Evolutionary conservation across 1,284 basidiomycete genomes (phyloP).

Genomic region (Anthracocystis setariae): DNA sequence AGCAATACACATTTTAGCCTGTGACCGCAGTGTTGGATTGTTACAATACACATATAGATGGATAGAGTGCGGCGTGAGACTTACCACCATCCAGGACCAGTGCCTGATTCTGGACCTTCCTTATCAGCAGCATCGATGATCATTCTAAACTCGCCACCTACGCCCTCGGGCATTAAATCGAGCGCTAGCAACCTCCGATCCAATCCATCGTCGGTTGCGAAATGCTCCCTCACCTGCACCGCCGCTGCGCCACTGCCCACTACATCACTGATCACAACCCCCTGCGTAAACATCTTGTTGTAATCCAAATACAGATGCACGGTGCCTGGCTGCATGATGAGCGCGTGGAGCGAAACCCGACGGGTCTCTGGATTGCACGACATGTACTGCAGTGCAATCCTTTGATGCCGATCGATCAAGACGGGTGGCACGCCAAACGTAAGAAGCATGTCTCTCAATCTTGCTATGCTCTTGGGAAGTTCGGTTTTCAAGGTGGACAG

Average conservation of each 20-base stretch:
- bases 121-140: slow-evolving; percentile 49
- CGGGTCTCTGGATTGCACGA: slow-evolving; percentile 46
- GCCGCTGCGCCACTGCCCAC: slow-evolving; percentile 29
- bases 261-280: slow-evolving; percentile 35
- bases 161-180: slow-evolving; percentile 32
- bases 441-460: slow-evolving; percentile 47
- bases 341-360: slow-evolving; percentile 34
- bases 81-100: slow-evolving; percentile 49
- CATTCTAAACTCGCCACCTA: slow-evolving; percentile 39
- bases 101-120: slow-evolving; percentile 40
- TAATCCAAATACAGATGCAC: slow-evolving; percentile 52
- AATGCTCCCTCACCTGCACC: slow-evolving; percentile 36
- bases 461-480: slow-evolving; percentile 29
- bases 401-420: slow-evolving; percentile 39
- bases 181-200: slow-evolving; percentile 39
- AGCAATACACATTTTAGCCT: neutral
- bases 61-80: neutral
- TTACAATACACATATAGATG: slow-evolving; percentile 1
- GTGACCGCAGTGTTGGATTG: neutral
- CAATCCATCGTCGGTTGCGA: slow-evolving; percentile 33
- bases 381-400: slow-evolving; percentile 46
- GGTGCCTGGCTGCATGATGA: slow-evolving; percentile 44
- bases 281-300: slow-evolving; percentile 52
- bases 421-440: slow-evolving; percentile 55
- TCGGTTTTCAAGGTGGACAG: slow-evolving; percentile 41